Evolutionary conservation across 208 protist genomes (phyloP).

Genomic region (Trypanosoma rangeli): DNA sequence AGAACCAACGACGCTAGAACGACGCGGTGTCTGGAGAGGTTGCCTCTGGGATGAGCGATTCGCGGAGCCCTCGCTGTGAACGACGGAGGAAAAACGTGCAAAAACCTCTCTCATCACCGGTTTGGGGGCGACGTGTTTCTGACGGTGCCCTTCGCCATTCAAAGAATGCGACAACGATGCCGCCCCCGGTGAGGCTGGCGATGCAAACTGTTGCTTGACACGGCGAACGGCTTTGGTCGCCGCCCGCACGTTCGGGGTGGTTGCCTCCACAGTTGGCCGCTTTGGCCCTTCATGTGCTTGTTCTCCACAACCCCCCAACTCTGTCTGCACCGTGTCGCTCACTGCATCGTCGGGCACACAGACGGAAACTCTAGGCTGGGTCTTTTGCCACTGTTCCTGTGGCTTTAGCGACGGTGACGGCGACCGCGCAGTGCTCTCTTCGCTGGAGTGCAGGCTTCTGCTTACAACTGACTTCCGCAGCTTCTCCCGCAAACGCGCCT

Average conservation of each 20-base stretch:
- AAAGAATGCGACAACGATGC: not conserved
- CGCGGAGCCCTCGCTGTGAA: not conserved
- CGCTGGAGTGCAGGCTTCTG: conserved; percentile 6
- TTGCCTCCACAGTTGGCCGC: not conserved
- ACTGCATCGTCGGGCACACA: not conserved
- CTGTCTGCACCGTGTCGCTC: not conserved
- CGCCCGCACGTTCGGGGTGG: not conserved
- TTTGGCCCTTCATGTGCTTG: not conserved
- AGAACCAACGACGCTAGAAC: not conserved
- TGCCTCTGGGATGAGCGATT: not conserved
- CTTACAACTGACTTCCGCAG: conserved; percentile 20
- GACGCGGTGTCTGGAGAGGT: not conserved
- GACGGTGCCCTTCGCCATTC: not conserved
- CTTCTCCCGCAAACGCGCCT: conserved; percentile 57
- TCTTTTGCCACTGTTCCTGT: not conserved
- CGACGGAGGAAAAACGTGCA: conserved; percentile 1
- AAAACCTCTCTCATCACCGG: not conserved
- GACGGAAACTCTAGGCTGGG: not conserved
- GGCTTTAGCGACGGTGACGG: conserved; percentile 14
- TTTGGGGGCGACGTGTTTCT: not conserved
- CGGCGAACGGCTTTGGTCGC: not conserved
- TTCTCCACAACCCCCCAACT: too few species aligned
- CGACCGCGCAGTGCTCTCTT: not conserved
- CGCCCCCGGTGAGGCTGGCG: not conserved
- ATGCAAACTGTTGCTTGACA: conserved; percentile 4